Conservation (phyloP, 305 asterid genomes). For the Fraxinus baroniana region DNA sequence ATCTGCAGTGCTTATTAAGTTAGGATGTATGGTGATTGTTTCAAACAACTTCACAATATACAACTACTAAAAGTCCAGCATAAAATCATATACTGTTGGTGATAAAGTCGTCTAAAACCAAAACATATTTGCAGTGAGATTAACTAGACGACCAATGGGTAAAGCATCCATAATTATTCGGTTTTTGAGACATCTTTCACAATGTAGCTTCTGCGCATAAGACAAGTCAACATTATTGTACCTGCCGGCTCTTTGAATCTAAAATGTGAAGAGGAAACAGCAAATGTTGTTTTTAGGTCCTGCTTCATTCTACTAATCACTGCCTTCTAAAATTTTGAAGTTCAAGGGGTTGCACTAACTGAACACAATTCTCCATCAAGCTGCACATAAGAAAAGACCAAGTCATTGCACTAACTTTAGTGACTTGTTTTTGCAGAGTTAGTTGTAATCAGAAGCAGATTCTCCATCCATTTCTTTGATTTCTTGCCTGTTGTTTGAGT, state of each 20-base stretch:
- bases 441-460: background rate
- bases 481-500: background rate
- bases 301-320: background rate
- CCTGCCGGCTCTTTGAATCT: background rate
- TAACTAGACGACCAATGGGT: background rate
- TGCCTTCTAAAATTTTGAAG: background rate
- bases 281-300: background rate
- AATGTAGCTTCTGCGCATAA: background rate
- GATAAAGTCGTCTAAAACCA: background rate
- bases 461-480: background rate
- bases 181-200: background rate
- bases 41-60: background rate
- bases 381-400: background rate
- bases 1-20: background rate
- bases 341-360: background rate
- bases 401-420: background rate
- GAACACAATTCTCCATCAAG: background rate
- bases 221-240: background rate
- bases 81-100: background rate
- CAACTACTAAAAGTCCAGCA: background rate
- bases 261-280: background rate
- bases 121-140: background rate
- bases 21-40: background rate
- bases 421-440: background rate
- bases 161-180: background rate